These are phyloP conservation scores for Linum lewisii DNA, from an alignment of 345 rosid genomes.

Conservation along the genomic window DNA sequence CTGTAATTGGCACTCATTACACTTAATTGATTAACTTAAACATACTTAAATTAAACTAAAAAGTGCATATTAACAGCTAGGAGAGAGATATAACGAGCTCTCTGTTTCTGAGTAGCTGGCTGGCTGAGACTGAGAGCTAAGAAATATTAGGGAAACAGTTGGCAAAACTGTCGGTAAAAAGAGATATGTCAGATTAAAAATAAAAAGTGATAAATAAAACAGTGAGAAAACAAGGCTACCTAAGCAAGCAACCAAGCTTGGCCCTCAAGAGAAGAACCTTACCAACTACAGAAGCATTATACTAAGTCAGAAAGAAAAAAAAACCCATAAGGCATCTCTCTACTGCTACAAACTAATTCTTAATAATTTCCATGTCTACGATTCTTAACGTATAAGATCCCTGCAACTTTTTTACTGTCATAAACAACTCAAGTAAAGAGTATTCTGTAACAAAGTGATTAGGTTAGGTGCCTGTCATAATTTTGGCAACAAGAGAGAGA, in stretches of 20 bases:
- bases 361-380: too few relatives aligned
- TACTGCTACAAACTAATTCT: not conserved
- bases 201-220: slow-evolving; percentile 26
- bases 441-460: slow-evolving; percentile 24
- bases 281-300: not conserved
- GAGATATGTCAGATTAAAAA: not conserved
- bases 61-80: not conserved
- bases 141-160: slow-evolving; percentile 45
- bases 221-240: slow-evolving; percentile 19
- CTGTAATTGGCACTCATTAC: too few relatives aligned
- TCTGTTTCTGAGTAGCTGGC: slow-evolving; percentile 10
- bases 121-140: slow-evolving; percentile 41
- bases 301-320: not conserved
- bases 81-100: not conserved
- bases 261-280: slow-evolving; percentile 64
- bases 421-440: not conserved
- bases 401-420: too few relatives aligned
- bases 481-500: slow-evolving; percentile 32
- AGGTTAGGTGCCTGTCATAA: slow-evolving; percentile 39
- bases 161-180: slow-evolving; percentile 69
- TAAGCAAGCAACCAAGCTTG: slow-evolving; percentile 39
- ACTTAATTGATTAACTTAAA: too few relatives aligned
- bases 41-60: too few relatives aligned
- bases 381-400: not conserved
- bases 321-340: not conserved